Conservation (phyloP, 495 filamentous ascomycete species). For the Hapsidospora chrysogenum region DNA sequence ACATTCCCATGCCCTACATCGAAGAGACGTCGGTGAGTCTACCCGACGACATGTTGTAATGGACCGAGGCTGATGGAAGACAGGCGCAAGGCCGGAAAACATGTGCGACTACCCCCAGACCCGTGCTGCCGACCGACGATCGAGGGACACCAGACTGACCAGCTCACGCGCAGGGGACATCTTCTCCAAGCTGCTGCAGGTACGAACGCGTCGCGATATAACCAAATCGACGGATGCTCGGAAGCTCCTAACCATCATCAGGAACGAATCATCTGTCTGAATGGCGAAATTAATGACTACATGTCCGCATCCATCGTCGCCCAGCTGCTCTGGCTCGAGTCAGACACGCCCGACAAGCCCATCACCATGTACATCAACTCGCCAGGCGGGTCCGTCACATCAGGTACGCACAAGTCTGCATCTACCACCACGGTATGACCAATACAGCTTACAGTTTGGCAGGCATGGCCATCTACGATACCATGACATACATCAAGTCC, state of each 20-base stretch:
- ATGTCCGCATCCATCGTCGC: slow-evolving; percentile 84
- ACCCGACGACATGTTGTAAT: background rate
- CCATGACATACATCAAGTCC: slow-evolving; percentile 90
- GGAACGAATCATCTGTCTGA: slow-evolving; percentile 93
- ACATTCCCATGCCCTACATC: slow-evolving; percentile 54
- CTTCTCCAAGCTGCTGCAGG: slow-evolving; percentile 65
- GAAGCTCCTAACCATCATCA: slow-evolving; percentile 14
- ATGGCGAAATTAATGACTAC: slow-evolving; percentile 77
- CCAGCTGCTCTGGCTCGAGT: slow-evolving; percentile 94
- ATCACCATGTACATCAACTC: slow-evolving; percentile 98
- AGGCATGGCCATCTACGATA: slow-evolving; percentile 94
- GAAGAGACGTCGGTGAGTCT: slow-evolving; percentile 65
- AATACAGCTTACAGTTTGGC: background rate
- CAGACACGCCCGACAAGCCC: slow-evolving; percentile 79
- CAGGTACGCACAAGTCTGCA: slow-evolving; percentile 23
- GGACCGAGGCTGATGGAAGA: slow-evolving; percentile 18
- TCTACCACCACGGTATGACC: background rate
- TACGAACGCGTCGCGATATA: too few relatives aligned
- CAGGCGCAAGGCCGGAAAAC: slow-evolving; percentile 79
- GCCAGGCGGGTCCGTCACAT: slow-evolving; percentile 89
- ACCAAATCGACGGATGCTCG: too few relatives aligned
- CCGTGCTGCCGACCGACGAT: background rate
- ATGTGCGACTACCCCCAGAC: slow-evolving; percentile 32
- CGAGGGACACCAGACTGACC: slow-evolving; percentile 8
- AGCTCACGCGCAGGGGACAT: slow-evolving; percentile 47